A percentile compares a stretch with the other conserved stretches of the same genome.
These are phyloP conservation scores for Zymoseptoria crescenta DNA, from an alignment of 2,329 filamentous ascomycete genomes.

Conservation along the genomic window DNA sequence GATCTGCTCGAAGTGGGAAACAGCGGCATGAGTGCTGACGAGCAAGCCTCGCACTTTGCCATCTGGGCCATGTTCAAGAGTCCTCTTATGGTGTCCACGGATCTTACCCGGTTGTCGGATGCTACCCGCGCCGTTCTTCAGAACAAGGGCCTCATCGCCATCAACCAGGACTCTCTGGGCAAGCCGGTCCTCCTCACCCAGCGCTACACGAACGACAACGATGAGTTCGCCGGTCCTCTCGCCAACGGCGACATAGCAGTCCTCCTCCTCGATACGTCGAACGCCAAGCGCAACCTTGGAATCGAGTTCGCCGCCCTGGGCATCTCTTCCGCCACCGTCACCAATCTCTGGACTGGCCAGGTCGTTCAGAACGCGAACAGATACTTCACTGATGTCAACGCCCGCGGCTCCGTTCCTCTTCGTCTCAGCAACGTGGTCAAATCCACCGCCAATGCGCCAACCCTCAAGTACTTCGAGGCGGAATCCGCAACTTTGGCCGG, in stretches of 20 bases:
- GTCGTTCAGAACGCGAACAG: slow-evolving; percentile 9
- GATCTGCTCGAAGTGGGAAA: slow-evolving; percentile 27
- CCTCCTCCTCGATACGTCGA: slow-evolving; percentile 33
- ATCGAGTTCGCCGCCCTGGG: slow-evolving; percentile 29
- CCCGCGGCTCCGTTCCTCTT: slow-evolving; percentile 27
- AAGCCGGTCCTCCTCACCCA: slow-evolving; percentile 44
- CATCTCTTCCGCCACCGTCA: slow-evolving; percentile 29
- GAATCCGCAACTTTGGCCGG: slow-evolving; percentile 27
- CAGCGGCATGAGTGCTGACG: slow-evolving; percentile 22
- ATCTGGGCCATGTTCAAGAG: slow-evolving; percentile 27
- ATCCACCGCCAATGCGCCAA: slow-evolving; percentile 6
- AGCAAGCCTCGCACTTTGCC: slow-evolving; percentile 25
- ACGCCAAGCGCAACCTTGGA: slow-evolving; percentile 25
- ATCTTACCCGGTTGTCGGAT: slow-evolving; percentile 11
- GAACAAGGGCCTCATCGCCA: slow-evolving; percentile 49
- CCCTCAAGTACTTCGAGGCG: slow-evolving; percentile 27
- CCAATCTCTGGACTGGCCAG: slow-evolving; percentile 31
- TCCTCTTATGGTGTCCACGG: slow-evolving; percentile 21
- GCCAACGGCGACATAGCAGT: slow-evolving; percentile 30
- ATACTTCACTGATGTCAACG: slow-evolving; percentile 20
- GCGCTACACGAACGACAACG: slow-evolving; percentile 33
- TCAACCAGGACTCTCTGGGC: slow-evolving; percentile 51
- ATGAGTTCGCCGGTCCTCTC: slow-evolving; percentile 34
- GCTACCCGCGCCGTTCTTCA: slow-evolving; percentile 26
- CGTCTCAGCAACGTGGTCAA: slow-evolving; percentile 30